Conservation (phyloP, 257 asterid species). For the Craterostigma plantagineum region DNA sequence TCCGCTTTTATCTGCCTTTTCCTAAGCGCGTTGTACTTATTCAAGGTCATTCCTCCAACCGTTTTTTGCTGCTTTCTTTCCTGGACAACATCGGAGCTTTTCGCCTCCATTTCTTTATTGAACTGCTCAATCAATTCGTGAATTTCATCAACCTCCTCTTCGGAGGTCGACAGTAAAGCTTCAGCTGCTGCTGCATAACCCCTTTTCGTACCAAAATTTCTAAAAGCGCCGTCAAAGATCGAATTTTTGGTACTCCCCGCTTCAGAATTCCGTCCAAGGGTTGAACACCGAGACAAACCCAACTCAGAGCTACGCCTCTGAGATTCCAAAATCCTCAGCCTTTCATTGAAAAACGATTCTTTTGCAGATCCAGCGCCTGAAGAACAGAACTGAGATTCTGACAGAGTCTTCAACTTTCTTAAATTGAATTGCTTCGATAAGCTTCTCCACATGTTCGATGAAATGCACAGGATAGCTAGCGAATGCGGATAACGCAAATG, state of each 20-base stretch:
- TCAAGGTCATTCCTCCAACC: constrained; percentile 51
- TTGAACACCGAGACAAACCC: constrained; percentile 14
- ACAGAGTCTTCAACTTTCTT: constrained; percentile 21
- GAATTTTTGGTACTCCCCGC: constrained; percentile 7
- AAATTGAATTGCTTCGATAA: constrained; percentile 32
- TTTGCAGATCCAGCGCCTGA: constrained; percentile 11
- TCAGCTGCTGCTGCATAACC: constrained; percentile 67
- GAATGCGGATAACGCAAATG: not conserved
- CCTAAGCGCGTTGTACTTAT: constrained; percentile 47
- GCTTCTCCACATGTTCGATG: constrained; percentile 69
- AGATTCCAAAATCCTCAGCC: constrained; percentile 1
- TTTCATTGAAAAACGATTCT: constrained; percentile 8
- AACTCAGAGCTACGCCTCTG: constrained; percentile 10
- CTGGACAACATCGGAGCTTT: constrained; percentile 3
- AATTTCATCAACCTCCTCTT: constrained; percentile 64
- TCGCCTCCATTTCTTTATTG: constrained; percentile 20
- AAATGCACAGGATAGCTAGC: constrained; percentile 7
- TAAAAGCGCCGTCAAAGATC: constrained; percentile 9
- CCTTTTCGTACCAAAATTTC: constrained; percentile 18
- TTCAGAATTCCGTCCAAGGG: constrained; percentile 11
- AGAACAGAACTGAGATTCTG: constrained; percentile 17
- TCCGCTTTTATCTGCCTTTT: constrained; percentile 69
- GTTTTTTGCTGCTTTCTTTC: constrained; percentile 25
- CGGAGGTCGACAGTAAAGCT: constrained; percentile 66
- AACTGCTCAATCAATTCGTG: constrained; percentile 35